phyloP scores from a whole-genome alignment of 129 eudicot species.

The Heracleum sosnowskyi region DNA sequence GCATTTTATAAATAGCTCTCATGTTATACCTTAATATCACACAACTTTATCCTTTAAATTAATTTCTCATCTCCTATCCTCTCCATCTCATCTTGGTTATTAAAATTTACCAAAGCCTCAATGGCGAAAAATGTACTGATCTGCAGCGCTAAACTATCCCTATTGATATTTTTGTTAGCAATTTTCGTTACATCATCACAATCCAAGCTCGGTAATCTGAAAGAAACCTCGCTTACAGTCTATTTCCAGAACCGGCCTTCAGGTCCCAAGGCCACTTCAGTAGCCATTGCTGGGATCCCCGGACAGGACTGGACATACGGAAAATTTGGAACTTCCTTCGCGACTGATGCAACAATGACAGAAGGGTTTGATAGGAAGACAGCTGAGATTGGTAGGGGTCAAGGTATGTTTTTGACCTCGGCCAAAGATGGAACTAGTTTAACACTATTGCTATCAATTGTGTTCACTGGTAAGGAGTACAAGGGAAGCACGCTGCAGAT shows the following conservation, averaged over 20 bases:
- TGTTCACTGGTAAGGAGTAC: not conserved
- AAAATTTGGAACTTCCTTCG: not conserved
- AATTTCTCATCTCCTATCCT: not conserved
- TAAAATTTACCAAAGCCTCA: not conserved
- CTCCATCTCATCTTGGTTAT: not conserved
- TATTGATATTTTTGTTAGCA: not conserved
- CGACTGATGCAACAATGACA: not conserved
- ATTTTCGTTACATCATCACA: not conserved
- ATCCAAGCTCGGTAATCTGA: not conserved
- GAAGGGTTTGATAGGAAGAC: slow-evolving; percentile 1
- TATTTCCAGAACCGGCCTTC: not conserved
- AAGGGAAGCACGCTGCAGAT: not conserved
- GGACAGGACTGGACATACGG: slow-evolving; percentile 1
- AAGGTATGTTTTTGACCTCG: slow-evolving; percentile 5
- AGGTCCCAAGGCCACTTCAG: not conserved
- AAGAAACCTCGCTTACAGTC: not conserved
- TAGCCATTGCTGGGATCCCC: slow-evolving; percentile 4
- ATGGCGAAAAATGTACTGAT: not conserved
- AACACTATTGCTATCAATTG: not conserved
- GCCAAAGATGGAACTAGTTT: not conserved
- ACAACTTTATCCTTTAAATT: not conserved
- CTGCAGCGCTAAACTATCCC: not conserved
- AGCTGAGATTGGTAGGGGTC: not conserved
- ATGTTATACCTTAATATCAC: not conserved
- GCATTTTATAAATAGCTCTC: not conserved